phyloP scores from a whole-genome alignment of 768 basidiomycete genomes.

The Mycena floridula region DNA sequence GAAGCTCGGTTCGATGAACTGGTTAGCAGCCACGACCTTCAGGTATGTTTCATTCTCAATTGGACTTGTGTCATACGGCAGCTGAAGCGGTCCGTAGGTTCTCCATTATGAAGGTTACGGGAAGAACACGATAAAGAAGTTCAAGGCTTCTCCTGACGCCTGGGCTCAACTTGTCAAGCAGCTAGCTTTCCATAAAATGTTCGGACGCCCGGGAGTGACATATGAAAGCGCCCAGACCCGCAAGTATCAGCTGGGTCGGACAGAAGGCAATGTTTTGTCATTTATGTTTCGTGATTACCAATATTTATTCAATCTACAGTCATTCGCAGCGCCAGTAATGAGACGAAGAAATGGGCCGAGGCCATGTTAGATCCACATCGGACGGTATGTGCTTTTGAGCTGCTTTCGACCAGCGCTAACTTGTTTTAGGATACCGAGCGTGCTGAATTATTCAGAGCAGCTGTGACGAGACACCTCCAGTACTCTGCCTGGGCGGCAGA shows the following conservation, averaged over 20 bases:
- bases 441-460: constrained; percentile 63
- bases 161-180: constrained; percentile 96
- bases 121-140: constrained; percentile 77
- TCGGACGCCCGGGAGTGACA: constrained; percentile 64
- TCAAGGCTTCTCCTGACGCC: constrained; percentile 85
- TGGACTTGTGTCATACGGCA: background rate
- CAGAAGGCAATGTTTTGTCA: too few species aligned
- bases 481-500: constrained; percentile 91
- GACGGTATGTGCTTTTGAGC: constrained; percentile 32
- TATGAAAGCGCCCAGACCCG: constrained; percentile 96
- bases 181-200: constrained; percentile 89
- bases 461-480: constrained; percentile 76
- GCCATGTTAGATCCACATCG: constrained; percentile 68
- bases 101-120: constrained; percentile 88
- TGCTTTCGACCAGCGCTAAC: background rate
- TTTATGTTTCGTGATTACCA: too few species aligned
- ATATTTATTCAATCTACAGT: too few species aligned
- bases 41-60: constrained; percentile 35
- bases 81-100: constrained; percentile 33
- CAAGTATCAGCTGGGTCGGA: constrained; percentile 84
- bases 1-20: constrained; percentile 69
- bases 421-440: constrained; percentile 45
- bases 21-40: constrained; percentile 73
- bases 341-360: constrained; percentile 81
- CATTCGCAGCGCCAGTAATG: constrained; percentile 77